phyloP scores from a whole-genome alignment of 1,139 yeast species.

The Taiozyma sp. region DNA sequence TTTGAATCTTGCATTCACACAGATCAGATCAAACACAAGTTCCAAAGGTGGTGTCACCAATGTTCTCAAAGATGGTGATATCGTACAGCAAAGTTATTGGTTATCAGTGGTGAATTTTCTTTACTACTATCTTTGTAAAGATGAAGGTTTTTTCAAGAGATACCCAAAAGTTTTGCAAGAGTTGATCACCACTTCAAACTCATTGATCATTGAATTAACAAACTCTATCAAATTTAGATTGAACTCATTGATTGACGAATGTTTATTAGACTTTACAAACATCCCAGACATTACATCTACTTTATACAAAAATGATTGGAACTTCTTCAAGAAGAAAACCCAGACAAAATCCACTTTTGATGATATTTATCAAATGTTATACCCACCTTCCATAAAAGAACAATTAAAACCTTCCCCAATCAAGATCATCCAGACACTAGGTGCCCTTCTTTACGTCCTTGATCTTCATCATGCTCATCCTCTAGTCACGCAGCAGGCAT shows the following conservation, averaged over 20 bases:
- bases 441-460: slow-evolving; percentile 83
- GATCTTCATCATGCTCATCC: slow-evolving; percentile 80
- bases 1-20: slow-evolving; percentile 55
- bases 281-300: slow-evolving; percentile 51
- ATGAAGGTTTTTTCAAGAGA: slow-evolving; percentile 44
- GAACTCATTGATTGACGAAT: slow-evolving; percentile 51
- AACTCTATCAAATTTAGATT: slow-evolving; percentile 62
- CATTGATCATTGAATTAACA: slow-evolving; percentile 58
- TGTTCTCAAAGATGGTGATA: slow-evolving; percentile 52
- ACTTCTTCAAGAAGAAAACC: slow-evolving; percentile 52
- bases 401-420: slow-evolving; percentile 83
- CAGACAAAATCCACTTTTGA: slow-evolving; percentile 44
- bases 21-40: slow-evolving; percentile 52
- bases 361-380: slow-evolving; percentile 62
- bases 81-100: slow-evolving; percentile 71
- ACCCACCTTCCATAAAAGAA: slow-evolving; percentile 67
- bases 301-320: slow-evolving; percentile 72
- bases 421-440: slow-evolving; percentile 77
- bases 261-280: slow-evolving; percentile 59
- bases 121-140: slow-evolving; percentile 59
- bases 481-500: slow-evolving; percentile 67
- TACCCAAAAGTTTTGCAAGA: slow-evolving; percentile 62
- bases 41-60: slow-evolving; percentile 48
- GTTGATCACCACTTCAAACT: slow-evolving; percentile 51
- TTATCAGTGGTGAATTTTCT: slow-evolving; percentile 62